Conservation (phyloP, 2,329 filamentous ascomycete genomes). For the Phaeosphaeria sp. region DNA sequence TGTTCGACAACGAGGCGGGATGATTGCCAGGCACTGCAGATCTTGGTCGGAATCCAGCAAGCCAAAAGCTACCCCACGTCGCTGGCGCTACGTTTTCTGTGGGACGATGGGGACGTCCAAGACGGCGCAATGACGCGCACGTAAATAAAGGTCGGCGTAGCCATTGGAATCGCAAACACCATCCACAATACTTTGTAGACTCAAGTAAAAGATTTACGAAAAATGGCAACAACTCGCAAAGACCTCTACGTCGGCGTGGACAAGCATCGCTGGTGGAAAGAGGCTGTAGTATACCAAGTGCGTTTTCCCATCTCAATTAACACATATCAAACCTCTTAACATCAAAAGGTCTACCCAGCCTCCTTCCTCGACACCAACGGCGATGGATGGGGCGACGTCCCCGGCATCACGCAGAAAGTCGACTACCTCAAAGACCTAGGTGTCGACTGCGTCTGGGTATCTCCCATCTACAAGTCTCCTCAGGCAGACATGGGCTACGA, state of each 20-base stretch:
- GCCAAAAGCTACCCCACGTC: neutral
- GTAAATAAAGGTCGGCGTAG: neutral
- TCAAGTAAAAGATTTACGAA: neutral
- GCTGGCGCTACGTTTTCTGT: neutral
- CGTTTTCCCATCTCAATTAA: neutral
- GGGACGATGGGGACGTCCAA: conserved; percentile 1
- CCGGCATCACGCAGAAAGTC: conserved; percentile 63
- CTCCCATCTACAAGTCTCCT: conserved; percentile 55
- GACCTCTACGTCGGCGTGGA: conserved; percentile 41
- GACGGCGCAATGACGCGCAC: neutral
- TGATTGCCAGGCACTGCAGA: neutral
- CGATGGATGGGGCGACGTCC: conserved; percentile 63
- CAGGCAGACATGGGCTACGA: conserved; percentile 54
- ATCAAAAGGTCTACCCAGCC: conserved; percentile 61
- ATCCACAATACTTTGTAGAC: neutral
- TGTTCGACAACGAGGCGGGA: neutral
- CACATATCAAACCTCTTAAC: conserved; percentile 3
- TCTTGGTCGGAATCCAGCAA: neutral
- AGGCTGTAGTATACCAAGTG: conserved; percentile 64
- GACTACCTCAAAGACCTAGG: conserved; percentile 62
- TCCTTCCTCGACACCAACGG: conserved; percentile 66
- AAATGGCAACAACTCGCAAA: conserved; percentile 13
- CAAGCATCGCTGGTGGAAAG: conserved; percentile 64
- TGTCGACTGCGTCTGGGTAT: conserved; percentile 47
- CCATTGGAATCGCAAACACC: neutral